These are phyloP conservation scores for Cubamyces sp. DNA, from an alignment of 768 basidiomycete genomes.

Conservation along the genomic window DNA sequence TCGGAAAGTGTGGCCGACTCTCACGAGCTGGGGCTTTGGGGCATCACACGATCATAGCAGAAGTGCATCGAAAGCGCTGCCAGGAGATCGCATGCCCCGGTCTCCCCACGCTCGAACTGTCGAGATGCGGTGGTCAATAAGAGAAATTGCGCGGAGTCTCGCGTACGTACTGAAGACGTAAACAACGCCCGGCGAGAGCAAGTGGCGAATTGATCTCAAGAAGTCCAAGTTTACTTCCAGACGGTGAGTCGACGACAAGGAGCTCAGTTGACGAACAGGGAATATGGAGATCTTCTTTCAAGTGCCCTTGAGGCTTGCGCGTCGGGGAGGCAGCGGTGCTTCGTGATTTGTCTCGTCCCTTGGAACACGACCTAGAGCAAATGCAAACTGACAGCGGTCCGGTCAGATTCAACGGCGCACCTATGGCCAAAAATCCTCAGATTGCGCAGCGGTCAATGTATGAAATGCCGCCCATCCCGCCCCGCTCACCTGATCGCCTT, in stretches of 20 bases:
- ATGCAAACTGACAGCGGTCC: too few relatives aligned
- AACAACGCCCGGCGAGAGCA: neutral
- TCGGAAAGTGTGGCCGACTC: neutral
- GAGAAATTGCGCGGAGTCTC: neutral
- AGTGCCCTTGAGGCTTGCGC: too few relatives aligned
- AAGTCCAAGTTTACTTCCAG: neutral
- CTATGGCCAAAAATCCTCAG: too few relatives aligned
- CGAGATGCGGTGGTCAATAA: neutral
- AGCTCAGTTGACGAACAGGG: constrained; percentile 1
- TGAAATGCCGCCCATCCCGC: neutral
- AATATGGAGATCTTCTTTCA: neutral
- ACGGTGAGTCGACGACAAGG: too few relatives aligned
- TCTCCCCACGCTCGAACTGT: constrained; percentile 11
- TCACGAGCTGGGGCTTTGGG: neutral
- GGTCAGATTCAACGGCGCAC: too few relatives aligned
- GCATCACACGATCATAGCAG: constrained; percentile 12
- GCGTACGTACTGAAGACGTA: constrained; percentile 8
- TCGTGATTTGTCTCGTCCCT: too few relatives aligned
- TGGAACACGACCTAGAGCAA: too few relatives aligned
- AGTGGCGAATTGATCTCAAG: constrained; percentile 10
- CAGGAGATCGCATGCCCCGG: neutral
- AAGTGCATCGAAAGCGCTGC: neutral
- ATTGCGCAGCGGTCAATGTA: too few relatives aligned
- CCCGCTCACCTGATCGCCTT: neutral
- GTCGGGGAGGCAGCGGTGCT: too few relatives aligned